Conservation (phyloP, 441 rosid genomes). For the Populus trichocarpa region DNA sequence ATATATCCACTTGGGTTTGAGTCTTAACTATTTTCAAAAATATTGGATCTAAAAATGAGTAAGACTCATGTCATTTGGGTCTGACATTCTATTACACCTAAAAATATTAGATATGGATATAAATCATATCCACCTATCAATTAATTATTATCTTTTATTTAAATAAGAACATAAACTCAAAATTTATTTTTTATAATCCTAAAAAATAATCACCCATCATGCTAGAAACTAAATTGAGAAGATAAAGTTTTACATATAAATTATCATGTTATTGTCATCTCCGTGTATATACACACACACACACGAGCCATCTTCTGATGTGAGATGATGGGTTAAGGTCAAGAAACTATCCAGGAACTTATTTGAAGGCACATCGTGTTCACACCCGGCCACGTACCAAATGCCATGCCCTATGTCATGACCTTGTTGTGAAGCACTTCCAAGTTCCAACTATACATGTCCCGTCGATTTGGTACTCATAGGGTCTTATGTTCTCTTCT, state of each 20-base stretch:
- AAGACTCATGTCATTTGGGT: too few species aligned
- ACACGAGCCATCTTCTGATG: not conserved
- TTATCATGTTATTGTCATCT: too few species aligned
- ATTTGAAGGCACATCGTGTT: constrained; percentile 4
- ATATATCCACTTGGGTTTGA: accelerated
- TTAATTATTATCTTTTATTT: too few species aligned
- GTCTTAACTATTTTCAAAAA: accelerated
- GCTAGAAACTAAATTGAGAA: too few species aligned
- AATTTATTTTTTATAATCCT: too few species aligned
- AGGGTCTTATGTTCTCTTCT: constrained; percentile 28
- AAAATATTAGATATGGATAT: too few species aligned
- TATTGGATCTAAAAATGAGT: too few species aligned
- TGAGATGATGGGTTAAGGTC: constrained; percentile 15
- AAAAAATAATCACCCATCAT: too few species aligned
- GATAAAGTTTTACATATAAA: too few species aligned
- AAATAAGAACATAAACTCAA: too few species aligned
- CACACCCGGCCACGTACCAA: not conserved
- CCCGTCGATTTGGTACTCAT: constrained; percentile 34
- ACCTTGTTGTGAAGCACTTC: constrained; percentile 9
- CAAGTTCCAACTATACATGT: constrained; percentile 22
- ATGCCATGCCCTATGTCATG: not conserved
- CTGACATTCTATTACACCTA: too few species aligned
- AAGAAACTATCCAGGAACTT: not conserved
- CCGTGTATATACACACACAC: not conserved
- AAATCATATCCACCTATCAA: too few species aligned